These are phyloP conservation scores for Tuber aestivum DNA, from an alignment of 495 filamentous ascomycete species.

Conservation along the genomic window DNA sequence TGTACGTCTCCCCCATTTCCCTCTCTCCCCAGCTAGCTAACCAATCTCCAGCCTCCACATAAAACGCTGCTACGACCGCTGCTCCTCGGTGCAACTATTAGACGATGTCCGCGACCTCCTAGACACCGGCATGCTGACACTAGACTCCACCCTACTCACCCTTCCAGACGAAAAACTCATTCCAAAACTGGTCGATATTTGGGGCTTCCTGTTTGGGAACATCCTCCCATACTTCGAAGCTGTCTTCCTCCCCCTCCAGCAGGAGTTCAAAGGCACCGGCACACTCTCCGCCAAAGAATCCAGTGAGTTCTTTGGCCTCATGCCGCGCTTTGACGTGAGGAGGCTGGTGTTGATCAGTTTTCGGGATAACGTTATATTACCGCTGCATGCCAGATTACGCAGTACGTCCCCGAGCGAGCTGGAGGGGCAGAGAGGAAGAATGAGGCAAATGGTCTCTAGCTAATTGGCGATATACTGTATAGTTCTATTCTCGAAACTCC, in stretches of 20 bases:
- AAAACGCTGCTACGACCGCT: conserved; percentile 66
- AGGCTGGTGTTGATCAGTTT: conserved; percentile 83
- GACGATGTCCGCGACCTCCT: conserved; percentile 77
- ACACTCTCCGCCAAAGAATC: conserved; percentile 68
- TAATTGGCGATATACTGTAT: not conserved
- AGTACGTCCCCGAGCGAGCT: conserved; percentile 44
- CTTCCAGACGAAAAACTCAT: conserved; percentile 70
- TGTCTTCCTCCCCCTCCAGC: conserved; percentile 87
- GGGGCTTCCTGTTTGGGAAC: conserved; percentile 82
- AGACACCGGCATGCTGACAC: conserved; percentile 69
- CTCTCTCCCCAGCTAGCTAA: not conserved
- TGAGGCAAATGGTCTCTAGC: not conserved
- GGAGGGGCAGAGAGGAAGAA: not conserved
- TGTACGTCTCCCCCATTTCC: conserved; percentile 11
- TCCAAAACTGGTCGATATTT: conserved; percentile 81
- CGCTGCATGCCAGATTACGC: conserved; percentile 77
- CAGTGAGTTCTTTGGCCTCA: conserved; percentile 68
- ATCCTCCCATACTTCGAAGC: conserved; percentile 94
- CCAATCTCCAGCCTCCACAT: conserved; percentile 51
- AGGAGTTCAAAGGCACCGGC: conserved; percentile 84
- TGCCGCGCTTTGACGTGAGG: conserved; percentile 67
- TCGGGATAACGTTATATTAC: conserved; percentile 79
- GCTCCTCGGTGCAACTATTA: conserved; percentile 61
- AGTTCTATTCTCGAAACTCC: conserved; percentile 76
- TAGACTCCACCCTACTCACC: conserved; percentile 74